Conservation (phyloP, 148 eudicot species). For the Fagopyrum esculentum region DNA sequence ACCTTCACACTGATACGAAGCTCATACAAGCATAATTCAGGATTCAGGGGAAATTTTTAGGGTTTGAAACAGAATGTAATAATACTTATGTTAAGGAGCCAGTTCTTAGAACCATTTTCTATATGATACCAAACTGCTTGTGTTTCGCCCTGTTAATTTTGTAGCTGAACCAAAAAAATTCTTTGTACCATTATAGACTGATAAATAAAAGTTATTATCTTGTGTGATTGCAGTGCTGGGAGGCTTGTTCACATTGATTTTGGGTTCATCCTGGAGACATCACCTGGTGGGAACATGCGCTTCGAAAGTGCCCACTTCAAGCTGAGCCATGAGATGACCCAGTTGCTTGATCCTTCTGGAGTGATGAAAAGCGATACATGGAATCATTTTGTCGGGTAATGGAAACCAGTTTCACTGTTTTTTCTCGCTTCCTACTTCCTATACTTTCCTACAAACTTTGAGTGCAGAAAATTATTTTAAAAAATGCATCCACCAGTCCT, state of each 20-base stretch:
- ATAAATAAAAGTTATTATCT: background rate
- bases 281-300: conserved; percentile 96
- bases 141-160: background rate
- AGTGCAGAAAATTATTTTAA: background rate
- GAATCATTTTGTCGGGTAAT: conserved; percentile 79
- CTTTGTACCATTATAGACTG: background rate
- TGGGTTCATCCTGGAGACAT: conserved; percentile 95
- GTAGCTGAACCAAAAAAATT: background rate
- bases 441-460: background rate
- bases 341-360: conserved; percentile 94
- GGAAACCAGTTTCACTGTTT: background rate
- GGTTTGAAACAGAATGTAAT: background rate
- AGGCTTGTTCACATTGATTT: conserved; percentile 98
- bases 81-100: background rate
- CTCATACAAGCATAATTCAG: background rate
- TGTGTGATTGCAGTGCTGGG: conserved; percentile 49
- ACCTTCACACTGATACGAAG: background rate
- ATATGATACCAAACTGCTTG: background rate
- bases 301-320: conserved; percentile 97
- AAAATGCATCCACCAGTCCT: background rate
- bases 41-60: background rate
- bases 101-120: conserved; percentile 3
- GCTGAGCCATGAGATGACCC: conserved; percentile 99
- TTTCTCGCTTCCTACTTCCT: background rate
- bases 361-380: conserved; percentile 95